Evolutionary conservation across 352 stramenopile species (phyloP).

Genomic region (Phytophthora pini): DNA sequence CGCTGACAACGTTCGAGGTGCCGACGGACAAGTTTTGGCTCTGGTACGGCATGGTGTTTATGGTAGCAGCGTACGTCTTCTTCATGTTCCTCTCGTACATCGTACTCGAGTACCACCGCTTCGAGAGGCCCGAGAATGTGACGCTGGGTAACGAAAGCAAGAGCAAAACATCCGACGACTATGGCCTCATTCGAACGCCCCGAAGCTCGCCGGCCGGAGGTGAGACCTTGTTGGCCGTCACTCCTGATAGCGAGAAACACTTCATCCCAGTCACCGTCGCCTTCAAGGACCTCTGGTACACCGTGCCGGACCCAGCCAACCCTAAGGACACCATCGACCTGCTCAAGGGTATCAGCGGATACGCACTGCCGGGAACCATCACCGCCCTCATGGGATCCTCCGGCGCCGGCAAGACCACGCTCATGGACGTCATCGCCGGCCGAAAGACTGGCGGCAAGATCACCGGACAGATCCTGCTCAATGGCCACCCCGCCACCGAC

Average conservation of each 20-base stretch:
- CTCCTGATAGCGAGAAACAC: no score
- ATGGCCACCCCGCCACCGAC: conserved; percentile 53
- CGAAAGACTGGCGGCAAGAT: conserved; percentile 26
- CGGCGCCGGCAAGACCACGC: conserved; percentile 23
- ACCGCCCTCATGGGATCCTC: conserved; percentile 28
- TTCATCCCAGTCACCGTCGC: conserved; percentile 21
- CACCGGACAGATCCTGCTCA: conserved; percentile 16
- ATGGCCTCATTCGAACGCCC: no score
- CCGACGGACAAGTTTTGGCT: conserved; percentile 29
- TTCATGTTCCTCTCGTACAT: conserved; percentile 37
- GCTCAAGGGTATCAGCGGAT: conserved; percentile 25
- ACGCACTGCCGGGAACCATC: conserved; percentile 21
- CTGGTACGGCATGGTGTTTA: conserved; percentile 26
- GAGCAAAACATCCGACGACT: no score
- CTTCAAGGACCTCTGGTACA: conserved; percentile 30
- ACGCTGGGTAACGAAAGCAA: no score
- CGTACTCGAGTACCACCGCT: conserved; percentile 24
- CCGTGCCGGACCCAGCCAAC: conserved; percentile 21
- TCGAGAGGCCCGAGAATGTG: conserved; percentile 30
- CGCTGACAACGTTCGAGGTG: conserved; percentile 21
- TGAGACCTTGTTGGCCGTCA: no score
- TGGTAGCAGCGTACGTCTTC: conserved; percentile 22
- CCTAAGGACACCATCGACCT: conserved; percentile 28
- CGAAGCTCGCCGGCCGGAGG: no score
- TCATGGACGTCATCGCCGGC: conserved; percentile 31